Evolutionary conservation across 495 filamentous ascomycete genomes (phyloP).

Genomic region (Penicillium canescens): DNA sequence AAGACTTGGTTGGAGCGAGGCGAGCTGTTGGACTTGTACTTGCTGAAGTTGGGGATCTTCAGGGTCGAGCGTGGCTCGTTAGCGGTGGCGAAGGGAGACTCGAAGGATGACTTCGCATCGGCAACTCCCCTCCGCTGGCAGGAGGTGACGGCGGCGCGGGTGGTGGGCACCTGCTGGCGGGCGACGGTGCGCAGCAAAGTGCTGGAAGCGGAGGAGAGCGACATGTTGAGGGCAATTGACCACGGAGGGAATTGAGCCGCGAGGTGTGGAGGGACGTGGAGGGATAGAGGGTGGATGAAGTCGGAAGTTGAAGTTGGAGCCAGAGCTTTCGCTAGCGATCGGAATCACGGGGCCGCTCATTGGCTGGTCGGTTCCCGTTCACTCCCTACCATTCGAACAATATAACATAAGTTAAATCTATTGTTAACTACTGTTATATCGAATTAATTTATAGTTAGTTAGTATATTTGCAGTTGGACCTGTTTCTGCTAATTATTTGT

Average conservation of each 20-base stretch:
- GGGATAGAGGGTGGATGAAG: conserved; percentile 39
- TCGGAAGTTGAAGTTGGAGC: conserved; percentile 43
- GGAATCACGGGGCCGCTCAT: conserved; percentile 48
- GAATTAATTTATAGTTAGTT: background rate
- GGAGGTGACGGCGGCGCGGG: conserved; percentile 48
- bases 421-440: background rate
- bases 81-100: conserved; percentile 50
- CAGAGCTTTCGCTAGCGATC: conserved; percentile 50
- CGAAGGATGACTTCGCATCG: conserved; percentile 50
- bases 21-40: conserved; percentile 72
- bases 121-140: conserved; percentile 49
- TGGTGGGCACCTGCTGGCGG: conserved; percentile 46
- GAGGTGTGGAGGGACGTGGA: conserved; percentile 23
- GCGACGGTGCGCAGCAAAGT: conserved; percentile 52
- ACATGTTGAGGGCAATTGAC: conserved; percentile 46
- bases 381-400: conserved; percentile 6
- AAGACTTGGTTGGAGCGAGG: conserved; percentile 78
- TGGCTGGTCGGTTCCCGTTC: conserved; percentile 35
- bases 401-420: background rate
- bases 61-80: conserved; percentile 49
- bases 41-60: conserved; percentile 85
- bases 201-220: conserved; percentile 49
- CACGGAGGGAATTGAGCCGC: conserved; percentile 37
- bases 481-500: background rate
- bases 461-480: background rate